Base-by-base conservation (phyloP, 768 basidiomycete genomes). In the Tephrocybe rancida region DNA sequence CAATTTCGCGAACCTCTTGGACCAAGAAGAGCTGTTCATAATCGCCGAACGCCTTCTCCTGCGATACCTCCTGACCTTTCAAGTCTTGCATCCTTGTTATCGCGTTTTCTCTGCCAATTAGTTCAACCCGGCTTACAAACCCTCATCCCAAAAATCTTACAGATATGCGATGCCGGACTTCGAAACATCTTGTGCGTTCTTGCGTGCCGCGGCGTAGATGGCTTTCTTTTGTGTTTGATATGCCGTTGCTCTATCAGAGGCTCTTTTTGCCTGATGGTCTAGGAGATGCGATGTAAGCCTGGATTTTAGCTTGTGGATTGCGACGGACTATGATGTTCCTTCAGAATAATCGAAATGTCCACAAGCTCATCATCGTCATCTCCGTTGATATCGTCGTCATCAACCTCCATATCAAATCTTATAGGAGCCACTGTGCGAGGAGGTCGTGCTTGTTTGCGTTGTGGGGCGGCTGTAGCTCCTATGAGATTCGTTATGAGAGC, bases 181-280 rank as follows among this genome's bases (percentile, higher is more conserved):
- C 1, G 64, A 66, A 5, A 73, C 50, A 24, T 66, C 65, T 50
- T 65, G 66, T 2, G 66, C 64, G 26, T 59, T 57, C 50, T 66
- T 63, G 48, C 75, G 69, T 22, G 72, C 70, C 7, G 67, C 56
- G 5, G 63, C 57, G 58, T 69, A 77, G 39, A 75, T 60, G 11
- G 59, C 63, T 35, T 68, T 68, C 51, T 71, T 73, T 50, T 69
- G 64, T 18, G 48, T 63, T 16, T 70, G 66, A 57, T 64, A 72
- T 44, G 63, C 63, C 21, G 64, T 61, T 9, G 60, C 43, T 14
- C 64, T 62, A 7, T 63, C 56, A 3, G 67, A 52, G 1, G 54
- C 43, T 48, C 65, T 70, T 58, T 64, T 70, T 18, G 64, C 60
- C 48, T 69, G 67, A n/a, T 60, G 58, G 48, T 69, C 70, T 72